These are phyloP conservation scores for Sugiyamaella boreocaroliniensis DNA, from an alignment of 805 yeast genomes.

Conservation along the genomic window DNA sequence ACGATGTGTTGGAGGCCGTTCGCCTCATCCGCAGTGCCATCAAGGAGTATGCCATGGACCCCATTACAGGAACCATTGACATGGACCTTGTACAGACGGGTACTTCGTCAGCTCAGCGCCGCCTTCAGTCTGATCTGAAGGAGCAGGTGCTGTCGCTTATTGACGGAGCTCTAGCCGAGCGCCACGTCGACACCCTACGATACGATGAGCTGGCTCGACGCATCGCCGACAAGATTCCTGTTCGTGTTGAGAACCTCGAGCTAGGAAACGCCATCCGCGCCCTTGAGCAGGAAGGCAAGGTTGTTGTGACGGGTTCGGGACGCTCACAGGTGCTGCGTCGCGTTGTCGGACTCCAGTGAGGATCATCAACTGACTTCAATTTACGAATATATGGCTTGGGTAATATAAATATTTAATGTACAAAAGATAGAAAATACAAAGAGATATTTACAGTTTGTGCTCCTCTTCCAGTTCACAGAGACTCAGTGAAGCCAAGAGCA, in stretches of 20 bases:
- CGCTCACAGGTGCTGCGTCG: not conserved
- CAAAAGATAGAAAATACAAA: not conserved
- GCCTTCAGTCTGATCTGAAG: conserved; percentile 63
- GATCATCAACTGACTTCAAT: not conserved
- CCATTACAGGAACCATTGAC: conserved; percentile 91
- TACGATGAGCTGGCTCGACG: conserved; percentile 53
- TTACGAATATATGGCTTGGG: not conserved
- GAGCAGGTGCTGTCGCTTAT: conserved; percentile 53
- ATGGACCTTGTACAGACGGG: conserved; percentile 98
- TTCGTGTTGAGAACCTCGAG: conserved; percentile 63
- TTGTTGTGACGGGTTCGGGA: conserved; percentile 66
- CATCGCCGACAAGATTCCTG: conserved; percentile 59
- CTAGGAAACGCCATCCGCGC: conserved; percentile 60
- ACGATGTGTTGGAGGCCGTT: conserved; percentile 89
- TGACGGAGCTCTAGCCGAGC: conserved; percentile 32
- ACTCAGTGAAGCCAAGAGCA: conserved; percentile 15
- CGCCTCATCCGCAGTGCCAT: conserved; percentile 88
- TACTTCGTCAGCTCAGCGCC: conserved; percentile 79
- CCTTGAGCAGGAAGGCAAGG: conserved; percentile 63
- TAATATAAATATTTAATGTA: not conserved
- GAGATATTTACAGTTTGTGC: conserved; percentile 3
- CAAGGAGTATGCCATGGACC: conserved; percentile 97
- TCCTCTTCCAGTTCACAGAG: not conserved
- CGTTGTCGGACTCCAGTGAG: not conserved
- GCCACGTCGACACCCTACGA: conserved; percentile 43